These are phyloP conservation scores for Scheffersomyces lignosus DNA, from an alignment of 805 yeast genomes.

Conservation along the genomic window DNA sequence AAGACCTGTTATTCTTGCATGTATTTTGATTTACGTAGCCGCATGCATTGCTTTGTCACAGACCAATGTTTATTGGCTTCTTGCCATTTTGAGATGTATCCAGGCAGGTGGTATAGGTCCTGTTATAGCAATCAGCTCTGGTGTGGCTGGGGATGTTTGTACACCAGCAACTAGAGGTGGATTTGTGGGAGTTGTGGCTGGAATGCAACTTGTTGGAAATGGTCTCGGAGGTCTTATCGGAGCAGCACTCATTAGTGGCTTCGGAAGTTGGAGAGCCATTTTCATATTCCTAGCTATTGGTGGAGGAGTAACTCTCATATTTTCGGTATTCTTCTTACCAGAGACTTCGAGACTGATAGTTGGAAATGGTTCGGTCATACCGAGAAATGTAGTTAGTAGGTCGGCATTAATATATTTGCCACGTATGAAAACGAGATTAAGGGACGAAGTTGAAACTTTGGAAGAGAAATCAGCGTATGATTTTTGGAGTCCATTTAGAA, in stretches of 20 bases:
- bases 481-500: constrained; percentile 34
- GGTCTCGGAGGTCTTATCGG: constrained; percentile 78
- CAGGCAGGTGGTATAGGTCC: constrained; percentile 82
- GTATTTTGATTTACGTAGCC: constrained; percentile 55
- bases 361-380: constrained; percentile 73
- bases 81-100: constrained; percentile 66
- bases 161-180: constrained; percentile 69
- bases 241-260: constrained; percentile 38
- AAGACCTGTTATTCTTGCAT: constrained; percentile 61
- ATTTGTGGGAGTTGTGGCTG: constrained; percentile 63
- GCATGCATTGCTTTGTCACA: constrained; percentile 69
- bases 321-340: constrained; percentile 44
- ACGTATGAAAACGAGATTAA: constrained; percentile 6
- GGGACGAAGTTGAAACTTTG: constrained; percentile 10
- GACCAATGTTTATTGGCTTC: constrained; percentile 54
- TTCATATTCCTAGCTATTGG: constrained; percentile 74
- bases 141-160: constrained; percentile 75
- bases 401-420: constrained; percentile 43
- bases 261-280: constrained; percentile 66
- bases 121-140: constrained; percentile 67
- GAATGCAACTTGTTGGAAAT: constrained; percentile 68
- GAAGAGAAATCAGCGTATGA: constrained; percentile 4
- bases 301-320: constrained; percentile 47
- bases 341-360: constrained; percentile 74
- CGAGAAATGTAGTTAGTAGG: constrained; percentile 38